Base-by-base conservation (phyloP, 2,329 filamentous ascomycete genomes). In the Colletotrichum sp. region DNA sequence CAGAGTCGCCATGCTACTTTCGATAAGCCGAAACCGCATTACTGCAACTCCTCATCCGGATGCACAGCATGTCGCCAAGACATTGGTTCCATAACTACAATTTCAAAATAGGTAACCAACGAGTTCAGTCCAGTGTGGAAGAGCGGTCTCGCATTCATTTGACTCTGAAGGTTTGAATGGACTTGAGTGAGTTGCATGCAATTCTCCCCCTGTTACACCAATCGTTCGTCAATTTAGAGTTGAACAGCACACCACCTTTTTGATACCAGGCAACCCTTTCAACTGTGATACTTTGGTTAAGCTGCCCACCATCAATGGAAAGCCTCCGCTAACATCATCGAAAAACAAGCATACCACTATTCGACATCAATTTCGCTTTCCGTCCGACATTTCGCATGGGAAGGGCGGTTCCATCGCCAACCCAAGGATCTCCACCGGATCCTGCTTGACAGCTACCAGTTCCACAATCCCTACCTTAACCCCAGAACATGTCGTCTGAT, bases 171-270 rank as follows among this genome's bases (percentile, higher is more conserved):
- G 34, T 62, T 68, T 39, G 30, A 72, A 63, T 24, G 55, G 34
- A 32, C n/a, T 21, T 32, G n/a, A 9, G 36, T 28, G 39, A 63
- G 39, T 39, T 62, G 34, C 26, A 60, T 57, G 26, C 64, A 28
- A 32, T 32, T 36, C 1, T 9, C 13, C 57, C 16, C n/a, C n/a
- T 49, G 44, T 49, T 6, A 49, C n/a, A 34, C 21, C 21, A 15
- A 36, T 21, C n/a, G 59, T 21, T 15, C n/a, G 44, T 21, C 16
- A 26, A 16, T 57, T 70, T 71, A 57, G 32, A 74, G 71, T 70
- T 74, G 32, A 15, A 15, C 28, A 60, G 68, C 68, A 75, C 72
- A 67, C 62, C 68, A 71, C 49, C 68, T 66, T 36, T 34, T 28
- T 26, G 26, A 21, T 18, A 34, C 49, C 21, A 36, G 52, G 24